Evolutionary conservation across 2,329 filamentous ascomycete genomes (phyloP).

Genomic region (Microascus cirrosus): DNA sequence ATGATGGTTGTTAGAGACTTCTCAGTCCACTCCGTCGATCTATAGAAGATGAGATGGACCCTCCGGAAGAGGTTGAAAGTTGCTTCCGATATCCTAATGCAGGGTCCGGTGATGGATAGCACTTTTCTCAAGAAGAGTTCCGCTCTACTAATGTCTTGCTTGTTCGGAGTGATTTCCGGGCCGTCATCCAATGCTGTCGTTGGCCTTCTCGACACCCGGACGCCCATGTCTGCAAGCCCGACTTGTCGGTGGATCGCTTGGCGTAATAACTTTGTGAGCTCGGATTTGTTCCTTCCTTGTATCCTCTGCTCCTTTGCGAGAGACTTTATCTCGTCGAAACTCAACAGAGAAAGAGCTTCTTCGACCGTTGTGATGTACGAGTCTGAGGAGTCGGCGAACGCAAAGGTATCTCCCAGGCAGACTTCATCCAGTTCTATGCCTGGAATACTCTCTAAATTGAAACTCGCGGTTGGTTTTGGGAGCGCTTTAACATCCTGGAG

Average conservation of each 20-base stretch:
- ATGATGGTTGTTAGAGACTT: conserved; percentile 94
- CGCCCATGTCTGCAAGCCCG: conserved; percentile 57
- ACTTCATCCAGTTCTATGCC: conserved; percentile 27
- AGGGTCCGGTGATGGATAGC: conserved; percentile 65
- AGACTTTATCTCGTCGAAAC: conserved; percentile 76
- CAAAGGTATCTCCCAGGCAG: conserved; percentile 46
- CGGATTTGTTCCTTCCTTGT: conserved; percentile 77
- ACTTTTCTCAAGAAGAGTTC: conserved; percentile 70
- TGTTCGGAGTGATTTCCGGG: conserved; percentile 14
- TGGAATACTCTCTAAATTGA: conserved; percentile 11
- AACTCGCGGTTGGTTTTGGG: conserved; percentile 23
- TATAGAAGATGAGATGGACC: conserved; percentile 91
- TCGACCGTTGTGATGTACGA: conserved; percentile 65
- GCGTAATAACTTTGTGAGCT: conserved; percentile 64
- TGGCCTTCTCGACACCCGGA: background rate
- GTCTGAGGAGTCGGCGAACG: conserved; percentile 71
- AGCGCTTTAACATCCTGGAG: conserved; percentile 50
- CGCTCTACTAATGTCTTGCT: conserved; percentile 47
- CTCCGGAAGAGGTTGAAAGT: conserved; percentile 79
- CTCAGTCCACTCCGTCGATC: conserved; percentile 94
- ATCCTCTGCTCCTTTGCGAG: conserved; percentile 81
- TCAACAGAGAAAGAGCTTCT: conserved; percentile 70
- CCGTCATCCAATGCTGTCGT: conserved; percentile 15
- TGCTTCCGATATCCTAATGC: conserved; percentile 65
- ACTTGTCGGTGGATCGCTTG: conserved; percentile 63